These are phyloP conservation scores for Tetracladium marchalianum DNA, from an alignment of 495 filamentous ascomycete genomes.

Conservation along the genomic window DNA sequence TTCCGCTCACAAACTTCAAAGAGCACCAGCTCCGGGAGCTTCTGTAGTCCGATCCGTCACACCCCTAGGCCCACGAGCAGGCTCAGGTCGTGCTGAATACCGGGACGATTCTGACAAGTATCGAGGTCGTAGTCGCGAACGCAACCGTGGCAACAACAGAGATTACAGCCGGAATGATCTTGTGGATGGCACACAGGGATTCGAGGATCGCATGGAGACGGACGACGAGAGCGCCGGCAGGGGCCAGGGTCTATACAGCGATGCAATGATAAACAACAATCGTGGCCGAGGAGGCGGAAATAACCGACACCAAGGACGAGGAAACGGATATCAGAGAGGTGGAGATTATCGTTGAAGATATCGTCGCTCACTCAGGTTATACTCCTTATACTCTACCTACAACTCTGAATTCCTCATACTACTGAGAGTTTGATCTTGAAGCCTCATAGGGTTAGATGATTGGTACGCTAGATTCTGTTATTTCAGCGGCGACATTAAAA, in stretches of 20 bases:
- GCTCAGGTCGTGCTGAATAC: slow-evolving; percentile 1
- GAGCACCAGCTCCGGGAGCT: slow-evolving; percentile 18
- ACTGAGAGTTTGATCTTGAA: too few species aligned
- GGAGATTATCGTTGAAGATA: slow-evolving; percentile 21
- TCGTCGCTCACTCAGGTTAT: too few species aligned
- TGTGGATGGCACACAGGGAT: slow-evolving; percentile 54
- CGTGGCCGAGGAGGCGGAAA: slow-evolving; percentile 28
- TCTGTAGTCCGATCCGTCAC: slow-evolving; percentile 25
- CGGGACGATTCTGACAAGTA: slow-evolving; percentile 25
- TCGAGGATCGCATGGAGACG: slow-evolving; percentile 44
- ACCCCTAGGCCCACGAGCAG: slow-evolving; percentile 18
- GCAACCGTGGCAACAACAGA: slow-evolving; percentile 30
- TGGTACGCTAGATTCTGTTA: too few species aligned
- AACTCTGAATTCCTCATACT: too few species aligned
- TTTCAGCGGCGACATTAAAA: too few species aligned
- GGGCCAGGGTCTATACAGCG: slow-evolving; percentile 31
- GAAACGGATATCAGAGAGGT: slow-evolving; percentile 8
- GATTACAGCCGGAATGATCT: slow-evolving; percentile 34
- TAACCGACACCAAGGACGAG: slow-evolving; percentile 10
- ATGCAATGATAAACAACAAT: slow-evolving; percentile 22
- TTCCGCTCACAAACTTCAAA: slow-evolving; percentile 17
- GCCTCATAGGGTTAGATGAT: too few species aligned
- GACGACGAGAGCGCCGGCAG: slow-evolving; percentile 20
- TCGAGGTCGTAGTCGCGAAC: slow-evolving; percentile 38
- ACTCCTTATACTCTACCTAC: too few species aligned